These are phyloP conservation scores for Exophiala mesophila DNA, from an alignment of 2,329 filamentous ascomycete genomes.

Conservation along the genomic window DNA sequence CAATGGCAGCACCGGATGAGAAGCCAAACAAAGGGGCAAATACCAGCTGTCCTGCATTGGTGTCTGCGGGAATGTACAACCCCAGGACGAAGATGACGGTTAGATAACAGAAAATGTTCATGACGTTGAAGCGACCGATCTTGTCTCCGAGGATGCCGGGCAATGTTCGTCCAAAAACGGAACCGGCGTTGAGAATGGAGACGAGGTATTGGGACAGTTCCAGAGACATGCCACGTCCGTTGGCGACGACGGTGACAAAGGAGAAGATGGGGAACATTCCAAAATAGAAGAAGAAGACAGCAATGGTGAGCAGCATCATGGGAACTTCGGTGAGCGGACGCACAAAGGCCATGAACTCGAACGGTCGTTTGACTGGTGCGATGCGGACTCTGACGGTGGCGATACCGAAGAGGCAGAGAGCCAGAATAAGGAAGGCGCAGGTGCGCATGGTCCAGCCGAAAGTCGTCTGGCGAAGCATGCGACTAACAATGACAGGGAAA, in stretches of 20 bases:
- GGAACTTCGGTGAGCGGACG: conserved; percentile 28
- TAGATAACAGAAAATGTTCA: conserved; percentile 47
- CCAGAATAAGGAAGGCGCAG: conserved; percentile 57
- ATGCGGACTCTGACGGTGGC: conserved; percentile 51
- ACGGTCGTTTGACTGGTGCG: conserved; percentile 34
- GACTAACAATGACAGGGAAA: conserved; percentile 57
- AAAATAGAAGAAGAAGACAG: conserved; percentile 28
- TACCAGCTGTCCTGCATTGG: conserved; percentile 55
- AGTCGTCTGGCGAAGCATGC: conserved; percentile 49
- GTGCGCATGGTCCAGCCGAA: conserved; percentile 56
- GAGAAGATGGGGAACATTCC: conserved; percentile 31
- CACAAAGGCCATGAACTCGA: conserved; percentile 31
- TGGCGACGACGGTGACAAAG: conserved; percentile 24
- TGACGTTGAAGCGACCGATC: conserved; percentile 51
- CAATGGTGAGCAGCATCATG: conserved; percentile 25
- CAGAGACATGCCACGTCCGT: conserved; percentile 24
- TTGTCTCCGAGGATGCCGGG: conserved; percentile 52
- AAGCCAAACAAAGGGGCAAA: conserved; percentile 68
- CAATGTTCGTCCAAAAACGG: conserved; percentile 52
- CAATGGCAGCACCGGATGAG: conserved; percentile 61
- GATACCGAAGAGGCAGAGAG: conserved; percentile 49
- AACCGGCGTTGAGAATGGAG: conserved; percentile 29
- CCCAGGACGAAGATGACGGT: conserved; percentile 47
- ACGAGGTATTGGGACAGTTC: conserved; percentile 27
- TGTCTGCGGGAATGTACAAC: conserved; percentile 51